These are phyloP conservation scores for Punctularia strigosozonata DNA, from an alignment of 768 basidiomycete species.

Conservation along the genomic window DNA sequence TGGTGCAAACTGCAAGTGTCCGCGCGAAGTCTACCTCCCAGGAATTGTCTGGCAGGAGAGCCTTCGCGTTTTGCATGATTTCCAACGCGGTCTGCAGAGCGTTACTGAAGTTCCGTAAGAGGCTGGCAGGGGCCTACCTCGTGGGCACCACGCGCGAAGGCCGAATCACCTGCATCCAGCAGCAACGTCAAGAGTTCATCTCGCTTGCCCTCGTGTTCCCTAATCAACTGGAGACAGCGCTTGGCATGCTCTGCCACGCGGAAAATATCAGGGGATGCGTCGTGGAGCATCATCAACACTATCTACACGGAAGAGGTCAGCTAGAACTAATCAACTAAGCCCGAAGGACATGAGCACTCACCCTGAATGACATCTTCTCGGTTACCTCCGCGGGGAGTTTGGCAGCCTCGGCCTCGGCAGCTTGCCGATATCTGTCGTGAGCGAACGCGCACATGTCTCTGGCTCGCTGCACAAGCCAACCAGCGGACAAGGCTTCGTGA, in stretches of 20 bases:
- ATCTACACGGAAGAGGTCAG: constrained; percentile 29
- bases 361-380: constrained; percentile 62
- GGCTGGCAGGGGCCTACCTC: constrained; percentile 31
- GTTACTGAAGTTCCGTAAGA: background rate
- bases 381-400: constrained; percentile 33
- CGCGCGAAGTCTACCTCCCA: constrained; percentile 38
- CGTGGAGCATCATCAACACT: constrained; percentile 59
- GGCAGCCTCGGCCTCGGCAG: constrained; percentile 49
- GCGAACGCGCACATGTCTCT: constrained; percentile 69
- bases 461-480: constrained; percentile 63
- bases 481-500: constrained; percentile 55
- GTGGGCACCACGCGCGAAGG: constrained; percentile 62
- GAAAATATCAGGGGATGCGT: constrained; percentile 48
- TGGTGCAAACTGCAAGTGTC: constrained; percentile 41
- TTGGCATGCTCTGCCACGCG: constrained; percentile 63
- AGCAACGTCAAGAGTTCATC: constrained; percentile 50
- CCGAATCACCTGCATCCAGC: constrained; percentile 59
- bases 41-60: constrained; percentile 38
- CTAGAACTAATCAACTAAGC: background rate
- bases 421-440: constrained; percentile 67
- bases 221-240: constrained; percentile 45
- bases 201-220: constrained; percentile 46
- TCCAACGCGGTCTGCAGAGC: constrained; percentile 45
- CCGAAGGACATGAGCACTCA: constrained; percentile 17
- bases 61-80: constrained; percentile 47